Conservation (phyloP, 345 rosid genomes). For the Alliaria petiolata region DNA sequence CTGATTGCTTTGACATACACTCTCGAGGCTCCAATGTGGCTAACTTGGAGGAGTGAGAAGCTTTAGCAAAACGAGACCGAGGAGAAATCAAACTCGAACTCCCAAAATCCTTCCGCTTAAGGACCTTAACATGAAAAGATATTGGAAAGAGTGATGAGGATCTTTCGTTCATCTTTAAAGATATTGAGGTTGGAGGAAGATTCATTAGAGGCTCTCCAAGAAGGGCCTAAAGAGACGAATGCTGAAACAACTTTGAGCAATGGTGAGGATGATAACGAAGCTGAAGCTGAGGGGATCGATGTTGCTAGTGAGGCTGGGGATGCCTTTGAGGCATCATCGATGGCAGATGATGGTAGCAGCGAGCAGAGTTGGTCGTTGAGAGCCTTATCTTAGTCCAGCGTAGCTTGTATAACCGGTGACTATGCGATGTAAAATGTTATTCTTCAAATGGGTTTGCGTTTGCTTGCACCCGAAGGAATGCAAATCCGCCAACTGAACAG, state of each 20-base stretch:
- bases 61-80: too few species aligned
- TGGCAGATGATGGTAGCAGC: constrained; percentile 62
- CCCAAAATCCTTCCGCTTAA: too few species aligned
- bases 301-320: constrained; percentile 48
- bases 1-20: too few species aligned
- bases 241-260: constrained; percentile 8
- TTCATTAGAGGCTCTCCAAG: constrained; percentile 37
- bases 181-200: constrained; percentile 77
- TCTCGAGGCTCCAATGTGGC: too few species aligned
- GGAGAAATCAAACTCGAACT: too few species aligned
- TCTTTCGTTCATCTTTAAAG: constrained; percentile 48
- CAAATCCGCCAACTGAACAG: constrained; percentile 90
- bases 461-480: constrained; percentile 86
- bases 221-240: constrained; percentile 18
- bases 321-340: constrained; percentile 46
- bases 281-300: constrained; percentile 32
- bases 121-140: too few species aligned
- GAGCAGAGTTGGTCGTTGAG: constrained; percentile 87
- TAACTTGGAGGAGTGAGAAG: too few species aligned
- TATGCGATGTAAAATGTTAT: constrained; percentile 97
- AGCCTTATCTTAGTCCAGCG: constrained; percentile 84
- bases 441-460: constrained; percentile 91
- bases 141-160: constrained; percentile 30
- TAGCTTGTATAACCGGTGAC: constrained; percentile 91
- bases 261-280: constrained; percentile 26